Percentiles rank a stretch among this genome's conserved stretches.
phyloP scores from a whole-genome alignment of 2,329 filamentous ascomycete genomes.

The Pezicula carpinea region DNA sequence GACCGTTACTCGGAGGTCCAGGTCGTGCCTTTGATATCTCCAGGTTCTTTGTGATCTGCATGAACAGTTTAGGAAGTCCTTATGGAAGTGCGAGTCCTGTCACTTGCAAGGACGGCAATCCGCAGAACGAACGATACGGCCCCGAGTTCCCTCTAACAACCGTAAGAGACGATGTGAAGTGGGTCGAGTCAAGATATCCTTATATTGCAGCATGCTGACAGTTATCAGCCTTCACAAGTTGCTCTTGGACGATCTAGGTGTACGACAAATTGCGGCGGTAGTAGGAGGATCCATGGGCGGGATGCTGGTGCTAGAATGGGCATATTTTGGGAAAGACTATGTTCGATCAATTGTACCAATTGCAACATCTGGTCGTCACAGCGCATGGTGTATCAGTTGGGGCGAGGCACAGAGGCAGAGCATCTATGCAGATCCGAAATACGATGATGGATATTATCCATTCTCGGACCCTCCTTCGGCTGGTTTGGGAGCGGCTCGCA shows the following conservation, averaged over 20 bases:
- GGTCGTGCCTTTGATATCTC: constrained; percentile 78
- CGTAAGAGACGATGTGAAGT: constrained; percentile 93
- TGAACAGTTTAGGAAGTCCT: constrained; percentile 80
- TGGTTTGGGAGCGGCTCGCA: constrained; percentile 88
- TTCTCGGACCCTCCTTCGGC: constrained; percentile 82
- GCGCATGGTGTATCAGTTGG: constrained; percentile 89
- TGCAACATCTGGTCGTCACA: constrained; percentile 78
- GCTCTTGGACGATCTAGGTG: constrained; percentile 73
- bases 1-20: constrained; percentile 71
- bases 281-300: constrained; percentile 83
- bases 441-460: constrained; percentile 91
- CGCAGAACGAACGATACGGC: constrained; percentile 72
- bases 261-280: constrained; percentile 72
- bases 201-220: constrained; percentile 17
- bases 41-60: constrained; percentile 79
- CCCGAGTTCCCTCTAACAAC: constrained; percentile 96
- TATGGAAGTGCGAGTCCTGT: constrained; percentile 86
- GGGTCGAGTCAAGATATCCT: constrained; percentile 32
- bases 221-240: constrained; percentile 67
- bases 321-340: constrained; percentile 84
- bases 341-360: constrained; percentile 78
- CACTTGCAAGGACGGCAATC: constrained; percentile 80
- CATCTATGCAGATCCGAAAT: constrained; percentile 98
- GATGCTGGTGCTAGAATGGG: constrained; percentile 89
- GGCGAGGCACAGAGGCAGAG: constrained; percentile 83